Base-by-base conservation (phyloP, 2,329 filamentous ascomycete species). In the Trichoderma cornu-damae region DNA sequence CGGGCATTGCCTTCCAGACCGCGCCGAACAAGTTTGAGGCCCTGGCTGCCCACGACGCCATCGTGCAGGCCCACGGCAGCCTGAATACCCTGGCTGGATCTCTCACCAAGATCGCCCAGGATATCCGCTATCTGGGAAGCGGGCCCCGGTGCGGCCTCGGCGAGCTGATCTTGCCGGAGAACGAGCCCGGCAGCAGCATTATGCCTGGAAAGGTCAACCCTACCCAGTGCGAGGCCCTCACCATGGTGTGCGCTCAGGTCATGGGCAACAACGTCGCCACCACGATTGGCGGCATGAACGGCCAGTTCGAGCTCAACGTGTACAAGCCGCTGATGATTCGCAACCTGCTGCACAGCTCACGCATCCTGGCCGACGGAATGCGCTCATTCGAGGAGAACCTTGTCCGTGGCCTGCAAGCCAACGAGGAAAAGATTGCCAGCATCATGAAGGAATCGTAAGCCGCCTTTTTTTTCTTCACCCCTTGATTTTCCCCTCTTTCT, bases 161-260 rank as follows among this genome's bases (percentile, higher is more conserved):
- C 64, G 94, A 99, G 79, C 84, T 99, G 62, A 83, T 84, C 69
- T 85, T 99, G 51, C 94, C 94, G 24, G 94, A 99, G 79, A 99
- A 99, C 78, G 94, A 99, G 80, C 94, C 94, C 32, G 93, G 93
- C 63, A 94, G 88, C 69, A 95, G 89, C 66, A 97, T 99, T 80
- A 99, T 99, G 94, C 94, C 94, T 43, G 94, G 94, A 69, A 99
- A 99, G 81, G 94, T 99, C 72, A 99, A 99, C 80, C 94, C 94
- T 30, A 99, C 94, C 30, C 94, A 99, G 78, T 96, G 91, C 77
- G 94, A 99, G 80, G 89, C 91, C 61, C 79, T 99, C 73, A 97
- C 94, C 66, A 99, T 99, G 94, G 81, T 97, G 60, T 96, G 93
- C 79, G 85, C 90, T 18, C 94, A 99, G 76, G 93, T 99, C 61